A percentile compares a stretch with the other conserved stretches of the same genome.
Evolutionary conservation across 371 early-diverging fungal genomes (phyloP).

Genomic region (Saksenaea vasiformis): DNA sequence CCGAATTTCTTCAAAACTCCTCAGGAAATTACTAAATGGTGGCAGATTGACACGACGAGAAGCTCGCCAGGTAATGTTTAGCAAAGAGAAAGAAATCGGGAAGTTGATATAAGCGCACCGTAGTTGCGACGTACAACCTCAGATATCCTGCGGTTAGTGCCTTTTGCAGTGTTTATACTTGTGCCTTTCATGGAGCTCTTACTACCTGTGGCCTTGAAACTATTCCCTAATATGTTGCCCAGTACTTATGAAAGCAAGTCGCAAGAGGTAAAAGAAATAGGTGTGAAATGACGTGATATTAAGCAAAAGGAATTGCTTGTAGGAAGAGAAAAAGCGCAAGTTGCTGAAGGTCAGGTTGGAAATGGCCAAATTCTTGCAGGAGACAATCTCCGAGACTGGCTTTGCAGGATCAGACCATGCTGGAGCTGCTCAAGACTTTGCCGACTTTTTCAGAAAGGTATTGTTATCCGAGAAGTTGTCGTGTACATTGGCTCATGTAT

Average conservation of each 20-base stretch:
- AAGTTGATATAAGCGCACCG: conserved; percentile 2
- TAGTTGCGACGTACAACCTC: conserved; percentile 83
- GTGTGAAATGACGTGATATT: background rate
- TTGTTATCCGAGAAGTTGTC: background rate
- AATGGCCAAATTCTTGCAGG: conserved; percentile 93
- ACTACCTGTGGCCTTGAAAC: conserved; percentile 87
- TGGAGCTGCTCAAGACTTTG: conserved; percentile 77
- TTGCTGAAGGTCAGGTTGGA: conserved; percentile 88
- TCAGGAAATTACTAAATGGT: conserved; percentile 78
- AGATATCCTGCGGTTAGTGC: conserved; percentile 89
- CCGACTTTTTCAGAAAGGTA: conserved; percentile 81
- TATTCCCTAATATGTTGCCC: conserved; percentile 98
- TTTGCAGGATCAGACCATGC: conserved; percentile 60
- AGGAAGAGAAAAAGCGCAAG: conserved; percentile 92
- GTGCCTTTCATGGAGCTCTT: conserved; percentile 96
- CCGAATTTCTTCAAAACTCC: conserved; percentile 81
- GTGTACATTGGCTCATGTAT: no score
- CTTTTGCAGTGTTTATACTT: conserved; percentile 89
- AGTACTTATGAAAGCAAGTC: conserved; percentile 93
- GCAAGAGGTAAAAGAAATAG: conserved; percentile 53
- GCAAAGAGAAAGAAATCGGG: background rate
- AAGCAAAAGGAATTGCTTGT: background rate
- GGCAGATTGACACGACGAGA: conserved; percentile 86
- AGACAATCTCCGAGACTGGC: conserved; percentile 90
- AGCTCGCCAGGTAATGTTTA: conserved; percentile 71